Conservation (phyloP, 2,329 filamentous ascomycete species). For the Pezicula carpinea region DNA sequence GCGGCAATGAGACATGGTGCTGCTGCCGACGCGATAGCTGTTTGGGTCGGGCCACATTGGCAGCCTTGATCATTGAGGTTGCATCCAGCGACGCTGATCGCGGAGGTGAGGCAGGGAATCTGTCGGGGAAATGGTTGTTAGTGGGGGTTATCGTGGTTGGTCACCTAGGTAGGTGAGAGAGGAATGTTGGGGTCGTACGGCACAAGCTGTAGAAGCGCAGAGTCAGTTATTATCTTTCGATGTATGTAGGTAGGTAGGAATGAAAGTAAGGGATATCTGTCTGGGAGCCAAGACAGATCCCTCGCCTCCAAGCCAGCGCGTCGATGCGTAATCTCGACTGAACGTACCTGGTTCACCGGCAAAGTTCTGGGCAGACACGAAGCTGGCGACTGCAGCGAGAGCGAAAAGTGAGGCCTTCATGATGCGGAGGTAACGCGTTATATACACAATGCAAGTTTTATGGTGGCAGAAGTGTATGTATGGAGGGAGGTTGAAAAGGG, state of each 20-base stretch:
- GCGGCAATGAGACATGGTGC: slow-evolving; percentile 21
- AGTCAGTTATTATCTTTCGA: too few relatives aligned
- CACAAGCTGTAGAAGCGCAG: neutral
- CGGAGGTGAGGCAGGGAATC: slow-evolving; percentile 29
- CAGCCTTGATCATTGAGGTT: slow-evolving; percentile 30
- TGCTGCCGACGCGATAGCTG: slow-evolving; percentile 27
- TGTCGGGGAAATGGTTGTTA: slow-evolving; percentile 1
- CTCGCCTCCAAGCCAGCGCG: too few relatives aligned
- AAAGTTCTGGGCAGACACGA: slow-evolving; percentile 1
- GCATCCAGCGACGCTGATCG: slow-evolving; percentile 32
- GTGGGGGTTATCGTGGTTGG: neutral
- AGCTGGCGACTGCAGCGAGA: neutral
- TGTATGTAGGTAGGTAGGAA: too few relatives aligned
- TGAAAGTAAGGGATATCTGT: too few relatives aligned
- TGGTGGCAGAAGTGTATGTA: neutral
- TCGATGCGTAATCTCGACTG: neutral
- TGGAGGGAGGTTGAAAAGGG: neutral
- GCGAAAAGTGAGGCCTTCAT: slow-evolving; percentile 13
- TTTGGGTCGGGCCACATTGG: slow-evolving; percentile 26
- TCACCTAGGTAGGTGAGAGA: too few relatives aligned
- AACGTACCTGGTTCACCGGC: neutral
- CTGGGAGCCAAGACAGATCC: too few relatives aligned
- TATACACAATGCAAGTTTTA: too few relatives aligned
- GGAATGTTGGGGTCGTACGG: neutral
- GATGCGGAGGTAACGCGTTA: neutral